phyloP scores from a whole-genome alignment of 73 alveolate species.

The Paramecium sonneborni region DNA sequence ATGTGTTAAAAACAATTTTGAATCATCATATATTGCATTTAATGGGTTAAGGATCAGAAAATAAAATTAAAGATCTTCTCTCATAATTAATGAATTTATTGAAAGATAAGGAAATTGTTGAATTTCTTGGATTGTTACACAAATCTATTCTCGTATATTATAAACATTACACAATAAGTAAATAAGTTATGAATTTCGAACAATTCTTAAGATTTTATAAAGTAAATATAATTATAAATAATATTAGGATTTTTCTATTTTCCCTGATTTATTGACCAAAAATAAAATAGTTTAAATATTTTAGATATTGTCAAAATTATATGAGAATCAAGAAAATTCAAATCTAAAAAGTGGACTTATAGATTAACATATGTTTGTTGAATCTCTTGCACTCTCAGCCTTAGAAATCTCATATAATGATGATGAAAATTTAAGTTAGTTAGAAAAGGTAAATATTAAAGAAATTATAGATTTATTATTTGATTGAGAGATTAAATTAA shows the following conservation, averaged over 20 bases:
- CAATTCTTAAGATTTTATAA: slow-evolving; percentile 72
- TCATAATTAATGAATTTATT: slow-evolving; percentile 72
- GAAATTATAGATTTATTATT: slow-evolving; percentile 55
- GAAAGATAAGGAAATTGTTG: slow-evolving; percentile 74
- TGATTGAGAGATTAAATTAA: slow-evolving; percentile 82
- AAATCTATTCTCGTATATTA: slow-evolving; percentile 72
- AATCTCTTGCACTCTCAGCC: slow-evolving; percentile 81
- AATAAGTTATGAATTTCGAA: slow-evolving; percentile 69
- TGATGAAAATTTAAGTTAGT: slow-evolving; percentile 71
- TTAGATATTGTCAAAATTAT: slow-evolving; percentile 69
- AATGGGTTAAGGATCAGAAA: background rate
- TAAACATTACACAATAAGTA: slow-evolving; percentile 59
- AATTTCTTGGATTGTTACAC: slow-evolving; percentile 73
- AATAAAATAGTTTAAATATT: slow-evolving; percentile 68
- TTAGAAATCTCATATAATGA: slow-evolving; percentile 76
- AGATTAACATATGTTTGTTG: slow-evolving; percentile 88
- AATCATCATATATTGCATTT: background rate
- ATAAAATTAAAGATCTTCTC: background rate
- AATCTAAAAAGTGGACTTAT: slow-evolving; percentile 65
- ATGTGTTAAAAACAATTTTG: background rate
- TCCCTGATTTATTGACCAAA: slow-evolving; percentile 78
- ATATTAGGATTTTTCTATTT: slow-evolving; percentile 70
- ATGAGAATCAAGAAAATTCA: slow-evolving; percentile 50
- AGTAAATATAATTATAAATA: background rate
- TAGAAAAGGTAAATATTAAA: slow-evolving; percentile 66